A percentile compares a stretch with the other conserved stretches of the same genome.
These are phyloP conservation scores for Tothia fuscella DNA, from an alignment of 2,329 filamentous ascomycete genomes.

Conservation along the genomic window DNA sequence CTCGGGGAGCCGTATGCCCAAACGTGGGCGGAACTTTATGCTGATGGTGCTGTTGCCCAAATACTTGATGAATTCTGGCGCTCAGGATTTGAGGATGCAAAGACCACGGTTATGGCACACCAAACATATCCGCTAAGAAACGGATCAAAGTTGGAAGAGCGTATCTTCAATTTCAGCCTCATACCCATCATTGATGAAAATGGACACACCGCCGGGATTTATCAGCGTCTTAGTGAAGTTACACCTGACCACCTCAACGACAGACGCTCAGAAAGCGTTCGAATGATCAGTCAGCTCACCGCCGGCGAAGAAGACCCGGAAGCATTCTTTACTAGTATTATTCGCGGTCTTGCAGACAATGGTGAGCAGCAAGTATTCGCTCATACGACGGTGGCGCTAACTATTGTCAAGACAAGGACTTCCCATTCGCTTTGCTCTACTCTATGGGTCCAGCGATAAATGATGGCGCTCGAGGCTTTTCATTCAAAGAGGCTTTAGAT, in stretches of 20 bases:
- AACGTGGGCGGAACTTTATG: constrained; percentile 5
- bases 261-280: constrained; percentile 2
- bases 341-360: constrained; percentile 5
- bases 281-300: constrained; percentile 5
- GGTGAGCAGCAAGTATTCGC: too few relatives aligned
- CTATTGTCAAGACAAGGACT: neutral
- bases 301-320: constrained; percentile 6
- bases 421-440: constrained; percentile 10
- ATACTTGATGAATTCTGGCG: constrained; percentile 4
- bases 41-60: neutral
- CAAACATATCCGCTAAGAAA: constrained; percentile 3
- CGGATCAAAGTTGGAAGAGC: constrained; percentile 25
- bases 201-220: constrained; percentile 3
- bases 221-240: constrained; percentile 6
- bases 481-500: neutral
- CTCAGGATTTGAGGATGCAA: neutral
- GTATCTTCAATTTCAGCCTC: constrained; percentile 35
- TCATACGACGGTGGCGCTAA: too few relatives aligned
- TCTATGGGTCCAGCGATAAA: constrained; percentile 3
- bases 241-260: constrained; percentile 4
- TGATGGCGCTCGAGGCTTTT: neutral
- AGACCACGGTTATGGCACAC: neutral
- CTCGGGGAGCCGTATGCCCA: constrained; percentile 4
- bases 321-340: constrained; percentile 1
- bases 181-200: constrained; percentile 8